These are phyloP conservation scores for Isabelozyma gotoi DNA, from an alignment of 805 yeast species.

Conservation along the genomic window DNA sequence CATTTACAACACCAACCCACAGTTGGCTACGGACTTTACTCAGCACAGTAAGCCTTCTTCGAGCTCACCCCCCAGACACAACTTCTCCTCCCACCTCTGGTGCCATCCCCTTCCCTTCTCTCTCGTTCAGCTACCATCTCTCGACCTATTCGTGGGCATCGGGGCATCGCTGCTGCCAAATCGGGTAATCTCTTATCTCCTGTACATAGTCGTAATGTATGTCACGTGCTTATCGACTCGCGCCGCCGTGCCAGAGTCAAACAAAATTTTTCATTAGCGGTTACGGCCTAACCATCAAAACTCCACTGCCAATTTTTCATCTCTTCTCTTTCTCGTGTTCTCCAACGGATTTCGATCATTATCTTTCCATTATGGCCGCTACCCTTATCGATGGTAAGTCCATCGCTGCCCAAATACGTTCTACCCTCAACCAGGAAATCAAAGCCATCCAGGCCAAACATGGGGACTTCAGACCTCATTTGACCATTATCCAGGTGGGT, in stretches of 20 bases:
- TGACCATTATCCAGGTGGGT: conserved; percentile 77
- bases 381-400: conserved; percentile 44
- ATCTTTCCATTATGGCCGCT: neutral
- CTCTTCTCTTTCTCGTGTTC: neutral
- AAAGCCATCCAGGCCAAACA: conserved; percentile 38
- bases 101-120: too few relatives aligned
- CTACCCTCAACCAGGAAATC: conserved; percentile 41
- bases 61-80: too few relatives aligned
- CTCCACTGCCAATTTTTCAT: neutral
- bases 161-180: too few relatives aligned
- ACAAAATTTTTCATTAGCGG: neutral
- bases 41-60: too few relatives aligned
- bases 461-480: conserved; percentile 60
- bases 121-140: too few relatives aligned
- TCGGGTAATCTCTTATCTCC: neutral
- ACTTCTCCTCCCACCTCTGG: too few relatives aligned
- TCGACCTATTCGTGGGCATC: neutral
- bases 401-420: conserved; percentile 40
- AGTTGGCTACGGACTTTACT: too few relatives aligned
- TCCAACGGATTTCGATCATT: neutral
- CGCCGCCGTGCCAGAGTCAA: conserved; percentile 1
- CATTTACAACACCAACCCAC: too few relatives aligned
- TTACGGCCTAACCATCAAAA: neutral
- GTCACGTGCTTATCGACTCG: neutral
- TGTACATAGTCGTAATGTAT: neutral